These are phyloP conservation scores for Trichoderma aggressivum DNA, from an alignment of 2,329 filamentous ascomycete genomes.

Conservation along the genomic window DNA sequence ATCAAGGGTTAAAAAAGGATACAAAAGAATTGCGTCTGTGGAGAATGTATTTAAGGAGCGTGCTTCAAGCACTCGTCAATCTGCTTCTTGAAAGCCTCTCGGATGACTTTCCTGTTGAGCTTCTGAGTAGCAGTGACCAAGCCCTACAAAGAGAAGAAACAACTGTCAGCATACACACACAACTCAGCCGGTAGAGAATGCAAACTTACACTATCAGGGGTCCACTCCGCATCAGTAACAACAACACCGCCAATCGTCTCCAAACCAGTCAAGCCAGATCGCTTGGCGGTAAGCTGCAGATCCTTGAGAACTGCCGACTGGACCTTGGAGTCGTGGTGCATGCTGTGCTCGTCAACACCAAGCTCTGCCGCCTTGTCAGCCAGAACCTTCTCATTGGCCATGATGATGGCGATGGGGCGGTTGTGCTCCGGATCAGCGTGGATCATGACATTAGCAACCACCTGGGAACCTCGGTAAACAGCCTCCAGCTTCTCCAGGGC, in stretches of 20 bases:
- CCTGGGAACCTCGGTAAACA: constrained; percentile 75
- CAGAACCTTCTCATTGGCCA: constrained; percentile 62
- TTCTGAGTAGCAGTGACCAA: constrained; percentile 62
- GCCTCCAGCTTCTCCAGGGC: constrained; percentile 94
- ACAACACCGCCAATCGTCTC: constrained; percentile 76
- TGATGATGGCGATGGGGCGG: constrained; percentile 79
- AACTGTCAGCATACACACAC: constrained; percentile 22
- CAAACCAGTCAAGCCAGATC: constrained; percentile 63
- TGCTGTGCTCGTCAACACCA: constrained; percentile 63
- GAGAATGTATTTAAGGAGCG: constrained; percentile 21
- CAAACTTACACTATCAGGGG: constrained; percentile 70
- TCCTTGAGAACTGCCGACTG: constrained; percentile 62
- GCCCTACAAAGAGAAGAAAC: constrained; percentile 38
- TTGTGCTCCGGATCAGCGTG: constrained; percentile 72
- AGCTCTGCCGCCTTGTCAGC: constrained; percentile 56
- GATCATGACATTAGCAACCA: constrained; percentile 83
- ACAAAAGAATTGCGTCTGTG: background rate
- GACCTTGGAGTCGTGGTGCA: constrained; percentile 66
- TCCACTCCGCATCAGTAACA: constrained; percentile 83
- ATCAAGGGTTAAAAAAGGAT: background rate
- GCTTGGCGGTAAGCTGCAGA: constrained; percentile 61
- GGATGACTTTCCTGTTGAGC: constrained; percentile 53
- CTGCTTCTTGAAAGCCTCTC: constrained; percentile 49
- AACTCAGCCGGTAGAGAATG: background rate
- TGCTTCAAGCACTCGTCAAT: constrained; percentile 44